Evolutionary conservation across 202 grass and related monocot species (phyloP), one percentile per base, ranked within the genome.

Genomic region (Brachypodium distachyon): DNA sequence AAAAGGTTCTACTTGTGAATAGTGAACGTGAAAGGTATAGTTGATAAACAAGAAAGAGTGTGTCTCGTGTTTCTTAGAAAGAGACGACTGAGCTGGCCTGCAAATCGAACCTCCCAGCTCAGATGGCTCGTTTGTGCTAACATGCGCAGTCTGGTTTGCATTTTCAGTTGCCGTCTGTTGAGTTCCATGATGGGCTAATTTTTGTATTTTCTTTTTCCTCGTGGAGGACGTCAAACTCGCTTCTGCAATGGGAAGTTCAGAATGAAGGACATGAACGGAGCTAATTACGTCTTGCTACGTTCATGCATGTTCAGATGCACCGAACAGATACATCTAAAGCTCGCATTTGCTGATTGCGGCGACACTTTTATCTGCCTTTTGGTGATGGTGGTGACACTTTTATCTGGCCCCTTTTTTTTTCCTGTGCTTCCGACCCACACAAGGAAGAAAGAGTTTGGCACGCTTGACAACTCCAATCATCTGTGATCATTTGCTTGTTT

Each of bases 371-470:
- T 3, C 21, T 37, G 12, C n/a, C 21, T 54, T 75, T 74, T 58
- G 60, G 59, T 26, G 17, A 52, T 50, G 58, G 60, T 50, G 59
- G 4, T 29, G 38, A 32, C 27, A 25, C 38, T 39, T 78, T 84
- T 25, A 11, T 3, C 21, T 37, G 12, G 13, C 21, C 43, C 67
- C 66, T 3, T 26, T 46, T 56, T 18, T 40, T 17, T 61, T 38
- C 12, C 32, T 40, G 27, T 69, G 57, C 46, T 55, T 50, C 36
- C 8, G 3, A 39, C 21, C 5, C n/a, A 43, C 12, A 14, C 73
- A 34, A 70, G 42, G 81, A 73, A 84, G 73, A 84, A 77, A 43
- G 25, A 12, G 41, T 43, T 70, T 50, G 64, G 53, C n/a, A n/a
- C n/a, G n/a, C n/a, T n/a, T n/a, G n/a, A n/a, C n/a, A n/a, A n/a